A percentile compares a stretch with the other conserved stretches of the same genome.
phyloP scores from a whole-genome alignment of 495 filamentous ascomycete genomes.

The Penicillium lagena region DNA sequence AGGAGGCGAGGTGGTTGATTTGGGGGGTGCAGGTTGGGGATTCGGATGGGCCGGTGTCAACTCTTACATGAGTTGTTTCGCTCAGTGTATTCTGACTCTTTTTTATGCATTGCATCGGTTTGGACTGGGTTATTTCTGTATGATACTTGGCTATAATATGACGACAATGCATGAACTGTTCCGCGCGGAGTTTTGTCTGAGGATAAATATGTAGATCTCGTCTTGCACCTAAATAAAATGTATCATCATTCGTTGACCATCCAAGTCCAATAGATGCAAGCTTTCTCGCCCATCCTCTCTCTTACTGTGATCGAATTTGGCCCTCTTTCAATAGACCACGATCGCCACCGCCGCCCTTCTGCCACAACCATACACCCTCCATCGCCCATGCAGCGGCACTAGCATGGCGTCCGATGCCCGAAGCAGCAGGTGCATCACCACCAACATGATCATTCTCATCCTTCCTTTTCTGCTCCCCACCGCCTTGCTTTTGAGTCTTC shows the following conservation, averaged over 20 bases:
- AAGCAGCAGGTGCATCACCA: slow-evolving; percentile 8
- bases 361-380: slow-evolving; percentile 88
- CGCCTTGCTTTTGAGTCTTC: background rate
- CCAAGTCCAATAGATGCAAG: background rate
- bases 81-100: too few species aligned
- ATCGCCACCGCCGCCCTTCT: slow-evolving; percentile 65
- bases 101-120: too few species aligned
- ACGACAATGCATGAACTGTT: too few species aligned
- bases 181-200: too few species aligned
- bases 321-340: slow-evolving; percentile 34
- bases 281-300: too few species aligned
- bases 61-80: too few species aligned
- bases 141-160: background rate
- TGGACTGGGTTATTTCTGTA: background rate
- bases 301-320: slow-evolving; percentile 24
- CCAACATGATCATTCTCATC: slow-evolving; percentile 12
- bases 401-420: slow-evolving; percentile 43
- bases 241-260: background rate
- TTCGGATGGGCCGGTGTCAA: slow-evolving; percentile 1
- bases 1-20: slow-evolving; percentile 39
- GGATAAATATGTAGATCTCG: too few species aligned
- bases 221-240: too few species aligned
- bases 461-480: background rate
- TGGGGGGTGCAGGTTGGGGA: slow-evolving; percentile 55
- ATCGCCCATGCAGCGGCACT: slow-evolving; percentile 74